Evolutionary conservation across 495 filamentous ascomycete species (phyloP).

Genomic region (Penicillium canariense): DNA sequence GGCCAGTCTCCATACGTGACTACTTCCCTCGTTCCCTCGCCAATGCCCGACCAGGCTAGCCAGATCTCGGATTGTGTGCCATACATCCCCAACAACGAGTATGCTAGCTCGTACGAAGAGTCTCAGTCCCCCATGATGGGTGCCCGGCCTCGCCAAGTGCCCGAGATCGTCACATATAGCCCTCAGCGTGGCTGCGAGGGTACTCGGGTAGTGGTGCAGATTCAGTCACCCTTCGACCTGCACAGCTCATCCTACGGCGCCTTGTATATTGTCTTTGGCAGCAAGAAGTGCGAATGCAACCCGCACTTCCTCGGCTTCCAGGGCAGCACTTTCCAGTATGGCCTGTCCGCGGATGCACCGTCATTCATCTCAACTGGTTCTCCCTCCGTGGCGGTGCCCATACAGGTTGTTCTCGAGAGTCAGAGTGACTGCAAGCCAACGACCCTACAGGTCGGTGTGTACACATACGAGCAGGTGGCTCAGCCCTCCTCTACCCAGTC

Average conservation of each 20-base stretch:
- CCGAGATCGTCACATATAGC: slow-evolving; percentile 63
- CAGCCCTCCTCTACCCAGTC: slow-evolving; percentile 34
- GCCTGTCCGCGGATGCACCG: slow-evolving; percentile 71
- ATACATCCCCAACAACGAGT: slow-evolving; percentile 42
- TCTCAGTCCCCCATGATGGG: slow-evolving; percentile 39
- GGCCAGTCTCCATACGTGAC: slow-evolving; percentile 45
- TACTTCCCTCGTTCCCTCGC: slow-evolving; percentile 43
- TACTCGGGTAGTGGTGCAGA: slow-evolving; percentile 66
- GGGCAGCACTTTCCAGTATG: slow-evolving; percentile 62
- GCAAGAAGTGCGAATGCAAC: slow-evolving; percentile 61
- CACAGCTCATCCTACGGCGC: slow-evolving; percentile 54
- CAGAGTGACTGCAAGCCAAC: slow-evolving; percentile 59
- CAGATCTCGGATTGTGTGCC: slow-evolving; percentile 47
- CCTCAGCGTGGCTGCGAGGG: slow-evolving; percentile 67
- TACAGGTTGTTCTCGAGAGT: slow-evolving; percentile 70
- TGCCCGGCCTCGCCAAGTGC: slow-evolving; percentile 34
- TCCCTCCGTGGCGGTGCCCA: slow-evolving; percentile 63
- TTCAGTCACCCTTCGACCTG: slow-evolving; percentile 71
- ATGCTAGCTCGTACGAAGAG: slow-evolving; percentile 47
- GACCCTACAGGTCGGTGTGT: slow-evolving; percentile 68
- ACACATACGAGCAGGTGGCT: slow-evolving; percentile 63
- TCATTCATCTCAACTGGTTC: slow-evolving; percentile 64
- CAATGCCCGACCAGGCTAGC: slow-evolving; percentile 46
- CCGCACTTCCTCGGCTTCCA: slow-evolving; percentile 60
- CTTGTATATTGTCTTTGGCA: slow-evolving; percentile 73